Percentiles rank a stretch among this genome's conserved stretches.
These are phyloP conservation scores for Globisporangium rhizosaccharum DNA, from an alignment of 352 stramenopile genomes.

Conservation along the genomic window DNA sequence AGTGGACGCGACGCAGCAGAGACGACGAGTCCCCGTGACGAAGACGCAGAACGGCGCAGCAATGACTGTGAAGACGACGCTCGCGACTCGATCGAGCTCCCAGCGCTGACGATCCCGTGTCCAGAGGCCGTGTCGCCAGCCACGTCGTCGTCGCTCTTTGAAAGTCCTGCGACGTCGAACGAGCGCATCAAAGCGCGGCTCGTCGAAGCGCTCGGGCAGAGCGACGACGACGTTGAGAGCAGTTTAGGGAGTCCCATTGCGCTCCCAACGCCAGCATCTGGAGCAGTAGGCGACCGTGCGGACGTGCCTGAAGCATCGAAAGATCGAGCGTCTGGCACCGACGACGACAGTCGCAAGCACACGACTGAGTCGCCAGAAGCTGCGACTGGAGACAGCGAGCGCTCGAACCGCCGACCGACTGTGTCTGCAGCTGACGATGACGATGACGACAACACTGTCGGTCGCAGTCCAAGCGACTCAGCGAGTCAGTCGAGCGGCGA, in stretches of 20 bases:
- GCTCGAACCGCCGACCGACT: too few relatives aligned
- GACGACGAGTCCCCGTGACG: background rate
- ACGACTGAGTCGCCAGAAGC: too few relatives aligned
- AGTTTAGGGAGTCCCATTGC: slow-evolving; percentile 9
- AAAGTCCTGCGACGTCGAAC: slow-evolving; percentile 38
- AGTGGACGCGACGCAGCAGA: slow-evolving; percentile 2
- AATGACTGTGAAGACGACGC: slow-evolving; percentile 19
- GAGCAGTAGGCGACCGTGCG: background rate
- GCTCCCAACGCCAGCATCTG: background rate
- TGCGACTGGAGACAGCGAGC: too few relatives aligned
- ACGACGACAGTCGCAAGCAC: too few relatives aligned
- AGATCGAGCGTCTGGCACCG: too few relatives aligned
- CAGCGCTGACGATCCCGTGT: slow-evolving; percentile 1
- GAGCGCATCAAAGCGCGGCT: slow-evolving; percentile 46
- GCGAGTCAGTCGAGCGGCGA: slow-evolving; percentile 15
- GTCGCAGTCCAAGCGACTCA: slow-evolving; percentile 3
- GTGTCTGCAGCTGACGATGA: background rate
- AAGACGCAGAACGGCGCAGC: slow-evolving; percentile 7
- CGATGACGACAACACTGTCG: background rate
- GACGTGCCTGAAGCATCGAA: too few relatives aligned
- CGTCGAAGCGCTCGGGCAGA: slow-evolving; percentile 42
- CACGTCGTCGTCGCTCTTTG: slow-evolving; percentile 24
- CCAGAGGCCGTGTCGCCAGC: slow-evolving; percentile 17
- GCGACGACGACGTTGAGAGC: slow-evolving; percentile 42
- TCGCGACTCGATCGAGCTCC: slow-evolving; percentile 1